phyloP scores from a whole-genome alignment of 306 rosid species.

The Sindora glabra region DNA sequence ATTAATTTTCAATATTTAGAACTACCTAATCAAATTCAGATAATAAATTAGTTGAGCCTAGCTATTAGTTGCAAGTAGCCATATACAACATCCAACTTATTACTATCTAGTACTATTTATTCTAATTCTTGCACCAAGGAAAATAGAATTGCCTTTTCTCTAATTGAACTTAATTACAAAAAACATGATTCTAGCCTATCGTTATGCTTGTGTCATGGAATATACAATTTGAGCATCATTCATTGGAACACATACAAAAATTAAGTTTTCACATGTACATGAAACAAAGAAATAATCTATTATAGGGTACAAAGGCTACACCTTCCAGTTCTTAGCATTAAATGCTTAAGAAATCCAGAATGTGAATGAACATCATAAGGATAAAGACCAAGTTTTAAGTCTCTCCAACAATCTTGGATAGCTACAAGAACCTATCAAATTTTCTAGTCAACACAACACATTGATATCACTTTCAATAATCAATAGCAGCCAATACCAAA shows the following conservation, averaged over 20 bases:
- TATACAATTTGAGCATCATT: not conserved
- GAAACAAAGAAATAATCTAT: not conserved
- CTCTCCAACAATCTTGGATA: conserved; percentile 86
- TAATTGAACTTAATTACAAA: not conserved
- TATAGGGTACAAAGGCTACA: conserved; percentile 17
- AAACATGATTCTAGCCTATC: not conserved
- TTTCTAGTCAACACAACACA: conserved; percentile 38
- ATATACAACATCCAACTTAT: not conserved
- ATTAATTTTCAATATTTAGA: not conserved
- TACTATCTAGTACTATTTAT: not conserved
- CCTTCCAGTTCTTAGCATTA: conserved; percentile 95
- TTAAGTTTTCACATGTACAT: not conserved
- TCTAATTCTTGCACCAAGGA: not conserved
- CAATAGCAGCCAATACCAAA: not conserved
- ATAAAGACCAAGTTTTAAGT: conserved; percentile 64
- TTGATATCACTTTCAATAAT: conserved; percentile 15
- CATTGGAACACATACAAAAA: not conserved
- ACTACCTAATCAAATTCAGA: not conserved
- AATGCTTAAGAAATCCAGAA: conserved; percentile 85
- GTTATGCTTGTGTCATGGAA: too few relatives aligned
- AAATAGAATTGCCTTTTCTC: not conserved
- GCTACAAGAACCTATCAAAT: conserved; percentile 68
- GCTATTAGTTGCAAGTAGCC: not conserved
- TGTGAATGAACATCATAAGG: conserved; percentile 77
- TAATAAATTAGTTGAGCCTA: not conserved